These are phyloP conservation scores for Amniculicola lignicola DNA, from an alignment of 495 filamentous ascomycete genomes.

Conservation along the genomic window DNA sequence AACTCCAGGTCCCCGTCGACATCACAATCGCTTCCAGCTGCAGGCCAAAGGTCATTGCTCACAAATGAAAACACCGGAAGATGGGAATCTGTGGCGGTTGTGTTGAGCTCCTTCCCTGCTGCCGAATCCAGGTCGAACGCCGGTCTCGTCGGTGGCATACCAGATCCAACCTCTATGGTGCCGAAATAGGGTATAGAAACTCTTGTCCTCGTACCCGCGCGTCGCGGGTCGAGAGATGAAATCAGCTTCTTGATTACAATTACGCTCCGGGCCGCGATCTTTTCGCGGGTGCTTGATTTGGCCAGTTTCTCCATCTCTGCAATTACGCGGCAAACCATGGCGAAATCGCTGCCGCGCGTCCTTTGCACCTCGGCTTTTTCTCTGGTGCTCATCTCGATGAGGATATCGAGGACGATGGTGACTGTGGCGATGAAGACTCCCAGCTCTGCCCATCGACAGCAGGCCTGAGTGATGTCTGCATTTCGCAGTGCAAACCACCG, in stretches of 20 bases:
- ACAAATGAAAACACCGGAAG: conserved; percentile 30
- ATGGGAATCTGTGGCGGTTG: conserved; percentile 3
- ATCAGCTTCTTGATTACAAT: conserved; percentile 23
- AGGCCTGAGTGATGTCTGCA: conserved; percentile 25
- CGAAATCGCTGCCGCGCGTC: conserved; percentile 22
- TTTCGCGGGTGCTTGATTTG: conserved; percentile 22
- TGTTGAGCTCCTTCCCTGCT: conserved; percentile 14
- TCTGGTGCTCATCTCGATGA: conserved; percentile 29
- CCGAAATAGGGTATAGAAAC: conserved; percentile 30
- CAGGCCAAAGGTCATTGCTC: conserved; percentile 24
- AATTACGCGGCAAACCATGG: conserved; percentile 27
- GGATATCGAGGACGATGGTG: conserved; percentile 22
- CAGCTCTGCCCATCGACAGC: conserved; percentile 19
- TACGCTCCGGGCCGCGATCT: conserved; percentile 22
- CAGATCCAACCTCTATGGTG: conserved; percentile 17
- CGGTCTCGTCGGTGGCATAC: conserved; percentile 12
- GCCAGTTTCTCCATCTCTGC: conserved; percentile 28
- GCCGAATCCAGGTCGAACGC: conserved; percentile 21
- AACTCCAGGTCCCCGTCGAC: conserved; percentile 19
- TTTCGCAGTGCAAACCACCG: conserved; percentile 30
- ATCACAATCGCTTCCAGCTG: neutral
- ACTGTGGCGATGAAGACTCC: conserved; percentile 28
- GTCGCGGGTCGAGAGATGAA: conserved; percentile 14
- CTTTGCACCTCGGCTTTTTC: conserved; percentile 21
- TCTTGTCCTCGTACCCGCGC: neutral